phyloP scores from a whole-genome alignment of 148 eudicot species.

The Chenopodium quinoa region DNA sequence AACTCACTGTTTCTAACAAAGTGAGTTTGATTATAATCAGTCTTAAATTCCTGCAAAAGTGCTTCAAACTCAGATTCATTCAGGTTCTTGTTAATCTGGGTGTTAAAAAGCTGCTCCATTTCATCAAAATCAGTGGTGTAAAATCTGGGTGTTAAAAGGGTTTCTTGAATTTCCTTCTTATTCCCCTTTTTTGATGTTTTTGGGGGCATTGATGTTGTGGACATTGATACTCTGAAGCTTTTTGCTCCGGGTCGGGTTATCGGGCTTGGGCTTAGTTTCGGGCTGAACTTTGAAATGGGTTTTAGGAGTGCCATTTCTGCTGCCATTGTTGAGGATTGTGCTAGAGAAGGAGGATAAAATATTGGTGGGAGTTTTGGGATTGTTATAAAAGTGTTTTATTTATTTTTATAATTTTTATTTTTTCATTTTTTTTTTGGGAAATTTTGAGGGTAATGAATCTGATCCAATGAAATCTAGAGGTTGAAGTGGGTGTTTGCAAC shows the following conservation, averaged over 20 bases:
- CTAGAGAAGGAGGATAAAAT: background rate
- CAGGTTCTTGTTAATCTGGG: slow-evolving; percentile 80
- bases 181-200: slow-evolving; percentile 36
- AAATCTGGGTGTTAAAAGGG: slow-evolving; percentile 76
- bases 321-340: slow-evolving; percentile 36
- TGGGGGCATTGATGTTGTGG: slow-evolving; percentile 25
- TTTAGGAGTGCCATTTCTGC: slow-evolving; percentile 74
- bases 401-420: background rate
- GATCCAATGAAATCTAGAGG: slow-evolving; percentile 68
- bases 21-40: slow-evolving; percentile 96
- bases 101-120: slow-evolving; percentile 88
- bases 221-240: slow-evolving; percentile 46
- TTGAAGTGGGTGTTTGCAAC: slow-evolving; percentile 44
- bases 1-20: slow-evolving; percentile 96
- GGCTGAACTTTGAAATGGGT: slow-evolving; percentile 56
- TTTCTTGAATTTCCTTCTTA: slow-evolving; percentile 69
- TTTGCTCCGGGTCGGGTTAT: slow-evolving; percentile 15
- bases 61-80: slow-evolving; percentile 84
- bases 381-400: background rate
- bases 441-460: slow-evolving; percentile 39
- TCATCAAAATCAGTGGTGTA: slow-evolving; percentile 96
- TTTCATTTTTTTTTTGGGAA: slow-evolving; percentile 9
- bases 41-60: slow-evolving; percentile 86
- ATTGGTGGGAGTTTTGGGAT: slow-evolving; percentile 3
- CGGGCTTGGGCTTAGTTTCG: slow-evolving; percentile 32